These are phyloP conservation scores for Hibiscus tridactylites DNA, from an alignment of 345 rosid species.

Conservation along the genomic window DNA sequence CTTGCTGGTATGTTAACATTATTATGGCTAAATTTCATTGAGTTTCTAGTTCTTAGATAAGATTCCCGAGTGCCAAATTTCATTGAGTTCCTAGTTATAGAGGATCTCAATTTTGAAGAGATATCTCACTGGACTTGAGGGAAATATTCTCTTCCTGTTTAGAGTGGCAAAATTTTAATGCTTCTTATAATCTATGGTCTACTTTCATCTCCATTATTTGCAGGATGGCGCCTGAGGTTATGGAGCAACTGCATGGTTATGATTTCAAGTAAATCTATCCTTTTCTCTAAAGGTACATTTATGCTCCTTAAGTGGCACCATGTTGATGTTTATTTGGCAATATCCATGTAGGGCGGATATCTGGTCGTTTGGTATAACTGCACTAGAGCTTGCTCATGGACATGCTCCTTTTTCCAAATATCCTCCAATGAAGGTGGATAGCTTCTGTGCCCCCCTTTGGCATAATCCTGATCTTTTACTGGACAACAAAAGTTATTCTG, in stretches of 20 bases:
- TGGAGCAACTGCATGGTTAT: conserved; percentile 98
- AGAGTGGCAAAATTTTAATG: not conserved
- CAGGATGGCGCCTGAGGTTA: conserved; percentile 99
- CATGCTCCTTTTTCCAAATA: conserved; percentile 98
- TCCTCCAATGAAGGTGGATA: conserved; percentile 94
- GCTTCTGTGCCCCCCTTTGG: not conserved
- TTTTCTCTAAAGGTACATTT: conserved; percentile 8
- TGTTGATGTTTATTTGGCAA: conserved; percentile 21
- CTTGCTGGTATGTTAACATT: conserved; percentile 69
- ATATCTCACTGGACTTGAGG: not conserved
- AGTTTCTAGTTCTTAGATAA: not conserved
- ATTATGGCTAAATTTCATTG: not conserved
- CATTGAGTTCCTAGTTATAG: not conserved
- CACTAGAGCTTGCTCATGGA: conserved; percentile 96
- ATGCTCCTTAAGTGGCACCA: conserved; percentile 7
- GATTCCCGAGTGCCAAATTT: not conserved
- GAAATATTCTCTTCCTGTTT: not conserved
- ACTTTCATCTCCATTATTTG: conserved; percentile 13
- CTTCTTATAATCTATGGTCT: conserved; percentile 6
- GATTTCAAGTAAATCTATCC: conserved; percentile 71
- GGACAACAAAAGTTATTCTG: not conserved
- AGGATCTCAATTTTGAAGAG: not conserved
- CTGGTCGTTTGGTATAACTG: conserved; percentile 99
- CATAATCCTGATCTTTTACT: conserved; percentile 8
- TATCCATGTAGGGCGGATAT: conserved; percentile 80